phyloP scores from a whole-genome alignment of 73 alveolate species.

The Blepharisma japonicum region DNA sequence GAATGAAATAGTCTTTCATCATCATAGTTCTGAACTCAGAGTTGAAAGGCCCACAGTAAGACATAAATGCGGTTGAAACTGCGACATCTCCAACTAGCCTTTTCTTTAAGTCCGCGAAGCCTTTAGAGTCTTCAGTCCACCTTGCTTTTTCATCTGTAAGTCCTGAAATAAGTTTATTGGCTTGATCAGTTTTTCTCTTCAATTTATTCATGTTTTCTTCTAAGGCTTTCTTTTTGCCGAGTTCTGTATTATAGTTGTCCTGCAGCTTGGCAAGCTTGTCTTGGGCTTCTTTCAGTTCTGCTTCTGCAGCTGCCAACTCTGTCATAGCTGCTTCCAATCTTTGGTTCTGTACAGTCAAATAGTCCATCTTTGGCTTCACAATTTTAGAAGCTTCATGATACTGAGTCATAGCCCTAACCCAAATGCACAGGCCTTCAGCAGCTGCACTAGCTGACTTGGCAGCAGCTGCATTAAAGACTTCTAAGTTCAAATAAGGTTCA shows the following conservation, averaged over 20 bases:
- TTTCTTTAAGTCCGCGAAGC: conserved; percentile 95
- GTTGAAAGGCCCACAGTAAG: conserved; percentile 99
- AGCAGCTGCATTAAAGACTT: conserved; percentile 69
- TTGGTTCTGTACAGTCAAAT: conserved; percentile 71
- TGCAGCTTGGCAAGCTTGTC: conserved; percentile 87
- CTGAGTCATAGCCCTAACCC: conserved; percentile 93
- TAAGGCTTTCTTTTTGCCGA: conserved; percentile 92
- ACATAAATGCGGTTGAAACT: conserved; percentile 97
- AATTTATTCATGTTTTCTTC: conserved; percentile 81
- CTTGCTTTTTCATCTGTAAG: conserved; percentile 86
- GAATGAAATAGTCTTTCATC: conserved; percentile 88
- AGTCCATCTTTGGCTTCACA: conserved; percentile 92
- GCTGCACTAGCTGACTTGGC: conserved; percentile 93
- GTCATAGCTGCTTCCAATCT: conserved; percentile 84
- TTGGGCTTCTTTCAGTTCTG: conserved; percentile 80
- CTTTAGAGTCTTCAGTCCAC: conserved; percentile 95
- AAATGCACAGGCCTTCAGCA: conserved; percentile 92
- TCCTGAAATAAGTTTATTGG: conserved; percentile 94
- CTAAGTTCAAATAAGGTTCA: conserved; percentile 85
- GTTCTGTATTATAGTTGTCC: conserved; percentile 88
- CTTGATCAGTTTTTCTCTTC: conserved; percentile 95
- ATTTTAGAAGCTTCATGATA: conserved; percentile 95
- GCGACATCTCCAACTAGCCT: conserved; percentile 99
- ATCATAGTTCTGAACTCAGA: conserved; percentile 97
- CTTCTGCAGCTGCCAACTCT: conserved; percentile 94